Conservation (phyloP, 129 eudicot species). For the Escallonia rubra region DNA sequence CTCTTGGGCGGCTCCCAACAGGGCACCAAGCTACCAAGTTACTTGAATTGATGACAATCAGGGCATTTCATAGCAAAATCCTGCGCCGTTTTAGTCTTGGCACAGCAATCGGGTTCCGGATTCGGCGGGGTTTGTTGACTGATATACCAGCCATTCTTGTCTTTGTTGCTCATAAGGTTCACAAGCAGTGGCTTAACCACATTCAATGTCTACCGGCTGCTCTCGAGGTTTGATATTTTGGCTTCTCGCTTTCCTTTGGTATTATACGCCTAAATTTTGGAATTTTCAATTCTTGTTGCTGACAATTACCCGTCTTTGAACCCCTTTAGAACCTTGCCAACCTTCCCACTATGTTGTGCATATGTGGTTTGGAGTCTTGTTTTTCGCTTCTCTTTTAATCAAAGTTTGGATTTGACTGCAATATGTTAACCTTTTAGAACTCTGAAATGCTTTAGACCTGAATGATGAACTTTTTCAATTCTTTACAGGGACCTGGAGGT, state of each 20-base stretch:
- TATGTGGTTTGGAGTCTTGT: background rate
- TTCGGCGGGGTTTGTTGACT: slow-evolving; percentile 56
- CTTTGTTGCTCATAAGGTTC: slow-evolving; percentile 78
- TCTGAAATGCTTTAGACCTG: background rate
- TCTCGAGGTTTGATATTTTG: slow-evolving; percentile 53
- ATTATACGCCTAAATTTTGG: background rate
- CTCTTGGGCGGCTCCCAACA: slow-evolving; percentile 53
- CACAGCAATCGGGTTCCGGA: slow-evolving; percentile 71
- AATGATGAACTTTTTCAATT: background rate
- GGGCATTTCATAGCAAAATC: slow-evolving; percentile 79
- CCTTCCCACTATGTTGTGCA: background rate
- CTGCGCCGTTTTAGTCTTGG: slow-evolving; percentile 73
- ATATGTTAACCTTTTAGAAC: background rate
- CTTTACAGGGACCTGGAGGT: slow-evolving; percentile 83
- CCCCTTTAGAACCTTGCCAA: background rate
- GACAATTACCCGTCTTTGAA: background rate
- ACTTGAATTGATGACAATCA: slow-evolving; percentile 81
- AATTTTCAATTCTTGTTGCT: background rate
- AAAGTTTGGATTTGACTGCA: background rate
- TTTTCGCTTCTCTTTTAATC: background rate
- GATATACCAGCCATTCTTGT: slow-evolving; percentile 84
- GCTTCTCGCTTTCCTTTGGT: slow-evolving; percentile 14
- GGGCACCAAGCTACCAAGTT: slow-evolving; percentile 72
- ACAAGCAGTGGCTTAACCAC: slow-evolving; percentile 67
- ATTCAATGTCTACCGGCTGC: slow-evolving; percentile 65